Evolutionary conservation across 371 early-diverging fungal genomes (phyloP).

Genomic region (Nematocida homosporus): DNA sequence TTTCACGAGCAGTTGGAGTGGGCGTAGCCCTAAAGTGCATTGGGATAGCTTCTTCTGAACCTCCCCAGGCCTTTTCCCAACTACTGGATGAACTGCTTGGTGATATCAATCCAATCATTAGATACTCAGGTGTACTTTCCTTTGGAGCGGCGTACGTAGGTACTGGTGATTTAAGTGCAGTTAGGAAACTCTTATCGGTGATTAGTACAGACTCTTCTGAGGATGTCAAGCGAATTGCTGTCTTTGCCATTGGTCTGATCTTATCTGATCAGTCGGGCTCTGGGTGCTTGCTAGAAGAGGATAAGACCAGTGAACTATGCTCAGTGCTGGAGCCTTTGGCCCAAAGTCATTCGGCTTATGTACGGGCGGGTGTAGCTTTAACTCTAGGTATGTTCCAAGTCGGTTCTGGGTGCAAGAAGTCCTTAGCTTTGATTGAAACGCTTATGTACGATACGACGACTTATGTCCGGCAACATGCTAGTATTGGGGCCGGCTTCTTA

Average conservation of each 20-base stretch:
- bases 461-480: slow-evolving; percentile 93
- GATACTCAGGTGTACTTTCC: slow-evolving; percentile 87
- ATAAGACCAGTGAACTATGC: slow-evolving; percentile 82
- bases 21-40: slow-evolving; percentile 28
- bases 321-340: slow-evolving; percentile 87
- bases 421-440: slow-evolving; percentile 87
- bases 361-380: slow-evolving; percentile 88
- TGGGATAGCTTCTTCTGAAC: slow-evolving; percentile 1
- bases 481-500: slow-evolving; percentile 91
- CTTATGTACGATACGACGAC: slow-evolving; percentile 90
- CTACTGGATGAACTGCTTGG: slow-evolving; percentile 67
- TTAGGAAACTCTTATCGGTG: slow-evolving; percentile 80
- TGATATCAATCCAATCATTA: slow-evolving; percentile 83
- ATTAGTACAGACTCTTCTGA: slow-evolving; percentile 88
- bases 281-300: slow-evolving; percentile 67
- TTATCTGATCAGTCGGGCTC: slow-evolving; percentile 64
- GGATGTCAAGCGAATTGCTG: slow-evolving; percentile 92
- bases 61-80: not conserved
- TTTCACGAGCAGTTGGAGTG: slow-evolving; percentile 42
- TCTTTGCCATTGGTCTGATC: slow-evolving; percentile 88
- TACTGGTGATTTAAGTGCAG: slow-evolving; percentile 83
- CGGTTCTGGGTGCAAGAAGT: slow-evolving; percentile 82
- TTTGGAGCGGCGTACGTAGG: slow-evolving; percentile 92
- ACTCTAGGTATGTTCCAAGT: slow-evolving; percentile 94
- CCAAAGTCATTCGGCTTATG: slow-evolving; percentile 92